phyloP scores from a whole-genome alignment of 805 yeast genomes.

The Pichia sporocuriosa region DNA sequence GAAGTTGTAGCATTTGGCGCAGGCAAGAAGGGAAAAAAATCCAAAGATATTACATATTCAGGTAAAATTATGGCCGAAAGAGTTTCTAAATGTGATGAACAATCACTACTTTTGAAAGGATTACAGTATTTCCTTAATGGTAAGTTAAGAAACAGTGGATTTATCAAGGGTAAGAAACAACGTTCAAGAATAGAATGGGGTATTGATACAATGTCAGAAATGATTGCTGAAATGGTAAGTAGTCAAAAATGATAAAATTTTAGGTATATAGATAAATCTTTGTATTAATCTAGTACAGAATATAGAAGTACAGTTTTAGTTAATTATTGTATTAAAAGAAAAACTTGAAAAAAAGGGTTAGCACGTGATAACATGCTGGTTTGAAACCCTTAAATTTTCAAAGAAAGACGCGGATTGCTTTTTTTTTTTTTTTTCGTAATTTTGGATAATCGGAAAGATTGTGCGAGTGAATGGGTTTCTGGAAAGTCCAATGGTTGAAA shows the following conservation, averaged over 20 bases:
- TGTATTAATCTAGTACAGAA: too few species aligned
- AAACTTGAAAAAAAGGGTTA: too few species aligned
- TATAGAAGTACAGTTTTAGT: too few species aligned
- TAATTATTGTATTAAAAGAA: too few species aligned
- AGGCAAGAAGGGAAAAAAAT: constrained; percentile 32
- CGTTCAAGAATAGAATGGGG: constrained; percentile 63
- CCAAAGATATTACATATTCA: constrained; percentile 29
- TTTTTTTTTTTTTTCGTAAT: too few species aligned
- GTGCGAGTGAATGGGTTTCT: background rate
- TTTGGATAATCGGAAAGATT: too few species aligned
- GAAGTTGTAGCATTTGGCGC: constrained; percentile 41
- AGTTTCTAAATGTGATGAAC: constrained; percentile 49
- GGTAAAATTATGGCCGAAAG: constrained; percentile 30
- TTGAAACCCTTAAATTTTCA: too few species aligned
- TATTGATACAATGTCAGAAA: constrained; percentile 44
- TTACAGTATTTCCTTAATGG: constrained; percentile 53
- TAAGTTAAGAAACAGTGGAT: constrained; percentile 38
- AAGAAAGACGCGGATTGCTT: too few species aligned
- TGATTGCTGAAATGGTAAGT: constrained; percentile 37
- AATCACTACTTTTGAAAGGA: constrained; percentile 55
- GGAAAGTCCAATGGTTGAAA: constrained; percentile 1
- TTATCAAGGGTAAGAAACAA: constrained; percentile 49
- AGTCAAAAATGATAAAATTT: constrained; percentile 8
- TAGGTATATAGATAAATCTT: background rate
- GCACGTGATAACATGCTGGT: too few species aligned